phyloP scores from a whole-genome alignment of 1,284 basidiomycete genomes.

The Coniferiporia sulphurascens region DNA sequence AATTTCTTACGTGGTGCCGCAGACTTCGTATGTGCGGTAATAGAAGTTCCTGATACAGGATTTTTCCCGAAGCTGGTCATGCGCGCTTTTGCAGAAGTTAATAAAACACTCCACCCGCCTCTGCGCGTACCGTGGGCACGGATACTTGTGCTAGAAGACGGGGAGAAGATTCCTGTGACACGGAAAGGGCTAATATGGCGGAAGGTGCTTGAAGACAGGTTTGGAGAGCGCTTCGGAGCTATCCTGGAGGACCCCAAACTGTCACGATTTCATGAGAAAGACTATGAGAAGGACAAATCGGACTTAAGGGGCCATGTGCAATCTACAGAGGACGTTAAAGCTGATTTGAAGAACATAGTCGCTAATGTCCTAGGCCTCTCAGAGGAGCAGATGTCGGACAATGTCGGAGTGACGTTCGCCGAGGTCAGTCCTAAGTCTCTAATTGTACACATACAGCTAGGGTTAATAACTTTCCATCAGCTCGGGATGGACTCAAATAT shows the following conservation, averaged over 20 bases:
- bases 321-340: slow-evolving; percentile 3
- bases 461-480: neutral
- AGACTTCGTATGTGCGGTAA: slow-evolving; percentile 29
- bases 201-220: slow-evolving; percentile 29
- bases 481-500: slow-evolving; percentile 26
- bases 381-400: slow-evolving; percentile 4
- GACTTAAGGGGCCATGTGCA: neutral
- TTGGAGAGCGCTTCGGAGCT: slow-evolving; percentile 3
- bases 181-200: slow-evolving; percentile 31
- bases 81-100: slow-evolving; percentile 27
- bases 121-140: slow-evolving; percentile 31
- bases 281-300: neutral
- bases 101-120: slow-evolving; percentile 30
- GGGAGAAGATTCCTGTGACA: slow-evolving; percentile 29
- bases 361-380: slow-evolving; percentile 12
- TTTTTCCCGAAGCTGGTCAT: slow-evolving; percentile 22
- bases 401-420: slow-evolving; percentile 30
- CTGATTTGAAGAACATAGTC: slow-evolving; percentile 5
- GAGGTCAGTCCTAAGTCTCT: slow-evolving; percentile 23
- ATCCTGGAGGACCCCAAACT: slow-evolving; percentile 4
- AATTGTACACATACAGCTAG: neutral
- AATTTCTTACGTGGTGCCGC: slow-evolving; percentile 30
- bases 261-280: slow-evolving; percentile 6
- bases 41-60: slow-evolving; percentile 23
- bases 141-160: slow-evolving; percentile 27